phyloP scores from a whole-genome alignment of 2,329 filamentous ascomycete species.

The Penicillium psychrosexuale region DNA sequence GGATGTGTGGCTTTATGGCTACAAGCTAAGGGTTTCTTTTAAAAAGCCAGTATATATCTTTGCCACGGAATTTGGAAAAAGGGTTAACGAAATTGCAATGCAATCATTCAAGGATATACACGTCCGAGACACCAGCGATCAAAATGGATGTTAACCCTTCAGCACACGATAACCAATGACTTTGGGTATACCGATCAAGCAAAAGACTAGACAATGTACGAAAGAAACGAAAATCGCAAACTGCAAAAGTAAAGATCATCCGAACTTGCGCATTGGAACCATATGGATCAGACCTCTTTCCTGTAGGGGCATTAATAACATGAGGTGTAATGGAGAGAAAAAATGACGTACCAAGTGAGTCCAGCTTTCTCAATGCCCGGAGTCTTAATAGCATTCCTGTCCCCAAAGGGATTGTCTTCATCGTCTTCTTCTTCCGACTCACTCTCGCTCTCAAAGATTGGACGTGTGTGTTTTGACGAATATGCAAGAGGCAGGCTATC shows the following conservation, averaged over 20 bases:
- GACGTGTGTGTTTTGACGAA: conserved; percentile 19
- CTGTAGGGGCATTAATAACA: conserved; percentile 21
- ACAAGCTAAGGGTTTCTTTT: neutral
- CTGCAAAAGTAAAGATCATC: neutral
- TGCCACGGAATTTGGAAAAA: neutral
- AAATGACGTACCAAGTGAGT: conserved; percentile 34
- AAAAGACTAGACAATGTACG: neutral
- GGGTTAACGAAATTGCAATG: neutral
- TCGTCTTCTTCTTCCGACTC: conserved; percentile 64
- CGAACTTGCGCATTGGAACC: neutral
- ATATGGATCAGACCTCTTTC: conserved; percentile 27
- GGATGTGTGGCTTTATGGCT: neutral
- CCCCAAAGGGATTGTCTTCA: conserved; percentile 83
- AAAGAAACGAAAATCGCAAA: neutral
- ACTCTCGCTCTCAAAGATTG: conserved; percentile 54
- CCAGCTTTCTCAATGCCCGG: conserved; percentile 32
- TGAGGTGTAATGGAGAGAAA: neutral
- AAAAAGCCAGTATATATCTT: neutral
- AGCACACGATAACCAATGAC: conserved; percentile 6
- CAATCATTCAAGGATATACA: neutral
- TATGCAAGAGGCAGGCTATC: conserved; percentile 49
- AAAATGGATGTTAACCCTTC: neutral
- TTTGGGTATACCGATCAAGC: conserved; percentile 11
- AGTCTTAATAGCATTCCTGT: conserved; percentile 62
- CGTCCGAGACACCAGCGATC: neutral